Base-by-base conservation (phyloP, 1,284 basidiomycete species). In the Leucocoprinus gongylophorus region DNA sequence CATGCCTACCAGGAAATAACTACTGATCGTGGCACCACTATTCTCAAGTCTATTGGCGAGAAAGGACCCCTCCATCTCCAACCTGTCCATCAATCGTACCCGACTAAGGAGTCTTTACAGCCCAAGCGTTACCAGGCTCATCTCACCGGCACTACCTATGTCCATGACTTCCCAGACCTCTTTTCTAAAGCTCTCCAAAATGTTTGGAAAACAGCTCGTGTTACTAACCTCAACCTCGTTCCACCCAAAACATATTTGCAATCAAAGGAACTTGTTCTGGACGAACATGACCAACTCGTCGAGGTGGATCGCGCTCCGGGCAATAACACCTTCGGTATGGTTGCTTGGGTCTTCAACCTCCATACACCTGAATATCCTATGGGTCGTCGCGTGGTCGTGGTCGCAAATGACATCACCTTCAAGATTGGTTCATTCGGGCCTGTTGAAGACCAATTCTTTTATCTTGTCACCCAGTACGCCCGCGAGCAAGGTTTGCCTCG, bases 111-210 rank as follows among this genome's bases (percentile, higher is more conserved):
- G 67, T 97, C 94, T n/a, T 77, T 99, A 49, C 97, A 99, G 70
- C 95, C 95, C 52, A 95, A 97, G 68, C 93, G 97, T 61, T 98
- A 97, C 75, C 95, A 98, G 65, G 97, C 97, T n/a, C 97, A 99
- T 70, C 83, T 97, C 53, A 87, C 97, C 58, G 95, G 97, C 55
- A 99, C 97, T 29, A 99, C 95, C 46, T 99, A 99, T 66, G 95
- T 90, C 39, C 95, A 99, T 73, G 97, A 99, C 74, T 98, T 99
- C 84, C 94, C 97, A 45, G 95, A 97, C 64, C 82, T 99, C 54
- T 97, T 99, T 77, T 87, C 93, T 47, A 98, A 99, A 73, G 93
- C 95, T 6, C 75, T 98, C 55, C 90, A 94, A 64, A 92, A 95
- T 63, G 80, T 91, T 56, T 99, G 95, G 95, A 74, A 80, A 59